A percentile compares a stretch with the other conserved stretches of the same genome.
Conservation (phyloP, 495 filamentous ascomycete species). For the Neurospora sp. region DNA sequence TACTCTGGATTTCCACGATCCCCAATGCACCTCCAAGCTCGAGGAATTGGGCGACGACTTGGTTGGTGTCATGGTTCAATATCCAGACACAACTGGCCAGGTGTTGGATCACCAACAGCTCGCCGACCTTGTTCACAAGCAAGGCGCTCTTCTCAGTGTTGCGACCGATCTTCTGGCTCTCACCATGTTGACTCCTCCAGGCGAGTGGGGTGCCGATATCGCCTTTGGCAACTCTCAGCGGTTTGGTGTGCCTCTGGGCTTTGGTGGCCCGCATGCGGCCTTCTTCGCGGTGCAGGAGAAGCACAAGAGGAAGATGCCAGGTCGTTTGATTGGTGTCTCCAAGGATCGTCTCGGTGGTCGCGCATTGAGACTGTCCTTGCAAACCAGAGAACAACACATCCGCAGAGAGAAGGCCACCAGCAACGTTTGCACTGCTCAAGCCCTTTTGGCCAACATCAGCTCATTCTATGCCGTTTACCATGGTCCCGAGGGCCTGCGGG, state of each 20-base stretch:
- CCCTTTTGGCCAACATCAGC: conserved; percentile 91
- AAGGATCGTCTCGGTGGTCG: conserved; percentile 80
- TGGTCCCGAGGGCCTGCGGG: conserved; percentile 73
- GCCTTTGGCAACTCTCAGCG: conserved; percentile 95
- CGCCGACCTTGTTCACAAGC: conserved; percentile 66
- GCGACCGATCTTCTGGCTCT: conserved; percentile 88
- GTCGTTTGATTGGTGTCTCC: conserved; percentile 83
- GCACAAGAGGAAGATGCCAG: conserved; percentile 93
- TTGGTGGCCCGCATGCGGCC: conserved; percentile 90
- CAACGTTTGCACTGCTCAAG: conserved; percentile 97
- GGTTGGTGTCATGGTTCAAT: conserved; percentile 88
- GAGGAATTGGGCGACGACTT: conserved; percentile 71
- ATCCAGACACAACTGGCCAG: conserved; percentile 83
- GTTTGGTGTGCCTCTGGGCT: conserved; percentile 89
- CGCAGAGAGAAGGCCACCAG: conserved; percentile 95
- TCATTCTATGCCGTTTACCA: conserved; percentile 98
- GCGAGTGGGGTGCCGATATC: conserved; percentile 95
- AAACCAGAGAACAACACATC: conserved; percentile 97
- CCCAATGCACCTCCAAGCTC: conserved; percentile 49
- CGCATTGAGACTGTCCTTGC: conserved; percentile 80
- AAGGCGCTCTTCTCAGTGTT: conserved; percentile 75
- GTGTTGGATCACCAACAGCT: conserved; percentile 66
- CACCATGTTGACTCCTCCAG: conserved; percentile 82
- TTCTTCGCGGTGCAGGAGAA: conserved; percentile 94
- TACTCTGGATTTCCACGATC: conserved; percentile 56